phyloP scores from a whole-genome alignment of 2,329 filamentous ascomycete species.

The Elsinoe batatas region DNA sequence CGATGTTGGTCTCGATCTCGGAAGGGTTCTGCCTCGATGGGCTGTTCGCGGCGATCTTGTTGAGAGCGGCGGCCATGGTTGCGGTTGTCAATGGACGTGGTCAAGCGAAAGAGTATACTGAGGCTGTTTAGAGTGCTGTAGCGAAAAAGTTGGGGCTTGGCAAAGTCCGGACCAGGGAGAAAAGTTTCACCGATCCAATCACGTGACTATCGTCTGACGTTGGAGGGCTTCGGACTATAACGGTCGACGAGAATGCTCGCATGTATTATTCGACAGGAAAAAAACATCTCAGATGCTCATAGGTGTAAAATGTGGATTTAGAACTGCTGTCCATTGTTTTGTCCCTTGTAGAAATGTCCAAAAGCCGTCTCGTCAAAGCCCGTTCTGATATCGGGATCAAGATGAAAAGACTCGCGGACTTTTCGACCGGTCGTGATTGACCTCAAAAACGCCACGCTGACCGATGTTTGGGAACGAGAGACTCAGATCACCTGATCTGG shows the following conservation, averaged over 20 bases:
- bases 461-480: conserved; percentile 7
- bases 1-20: conserved; percentile 95
- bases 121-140: not conserved
- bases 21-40: conserved; percentile 91
- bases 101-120: not conserved
- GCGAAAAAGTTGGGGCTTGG: conserved; percentile 10
- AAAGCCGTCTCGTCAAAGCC: not conserved
- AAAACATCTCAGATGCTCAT: not conserved
- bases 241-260: no score
- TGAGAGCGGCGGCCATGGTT: conserved; percentile 64
- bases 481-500: conserved; percentile 6
- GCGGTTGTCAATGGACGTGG: conserved; percentile 24
- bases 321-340: not conserved
- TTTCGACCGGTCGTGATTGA: not conserved
- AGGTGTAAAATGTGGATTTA: not conserved
- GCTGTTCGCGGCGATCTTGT: conserved; percentile 98
- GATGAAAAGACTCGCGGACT: conserved; percentile 8
- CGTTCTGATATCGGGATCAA: not conserved
- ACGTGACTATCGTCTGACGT: not conserved
- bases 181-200: not conserved
- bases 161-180: not conserved
- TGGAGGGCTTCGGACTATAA: no score
- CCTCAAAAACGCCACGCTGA: conserved; percentile 8
- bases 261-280: no score
- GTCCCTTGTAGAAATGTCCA: conserved; percentile 3